Evolutionary conservation across 495 filamentous ascomycete species (phyloP).

Genomic region (Tuber melanosporum): DNA sequence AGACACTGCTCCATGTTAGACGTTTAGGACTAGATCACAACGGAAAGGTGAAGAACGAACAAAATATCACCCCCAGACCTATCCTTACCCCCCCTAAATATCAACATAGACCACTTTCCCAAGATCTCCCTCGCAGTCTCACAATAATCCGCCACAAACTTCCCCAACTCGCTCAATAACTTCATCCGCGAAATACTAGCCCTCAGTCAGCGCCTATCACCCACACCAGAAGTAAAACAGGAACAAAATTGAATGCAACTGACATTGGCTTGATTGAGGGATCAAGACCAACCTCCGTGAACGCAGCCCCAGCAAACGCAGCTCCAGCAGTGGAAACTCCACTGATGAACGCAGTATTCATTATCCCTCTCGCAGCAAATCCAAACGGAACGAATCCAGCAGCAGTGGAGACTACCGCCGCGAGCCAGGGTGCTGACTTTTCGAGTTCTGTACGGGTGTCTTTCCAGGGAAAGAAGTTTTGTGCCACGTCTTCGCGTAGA

Average conservation of each 20-base stretch:
- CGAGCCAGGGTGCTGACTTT: not conserved
- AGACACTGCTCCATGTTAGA: not conserved
- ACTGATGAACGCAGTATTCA: not conserved
- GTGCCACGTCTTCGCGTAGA: not conserved
- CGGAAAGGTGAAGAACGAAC: not conserved
- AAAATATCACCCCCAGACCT: not conserved
- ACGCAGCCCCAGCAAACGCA: not conserved
- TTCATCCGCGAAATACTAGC: not conserved
- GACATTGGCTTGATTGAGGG: not conserved
- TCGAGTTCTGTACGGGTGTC: not conserved
- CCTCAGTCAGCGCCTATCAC: not conserved
- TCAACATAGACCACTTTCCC: not conserved
- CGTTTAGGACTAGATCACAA: not conserved
- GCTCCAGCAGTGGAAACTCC: not conserved
- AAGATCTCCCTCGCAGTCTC: not conserved
- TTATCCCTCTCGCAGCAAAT: not conserved
- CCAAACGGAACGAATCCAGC: not conserved
- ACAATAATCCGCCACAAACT: not conserved
- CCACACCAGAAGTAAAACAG: not conserved
- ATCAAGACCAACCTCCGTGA: not conserved
- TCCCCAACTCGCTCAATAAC: not conserved
- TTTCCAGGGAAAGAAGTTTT: not conserved
- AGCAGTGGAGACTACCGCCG: not conserved
- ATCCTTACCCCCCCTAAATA: not conserved
- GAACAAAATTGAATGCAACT: not conserved